phyloP scores from a whole-genome alignment of 2,329 filamentous ascomycete genomes.

The Colletotrichum paranaense region DNA sequence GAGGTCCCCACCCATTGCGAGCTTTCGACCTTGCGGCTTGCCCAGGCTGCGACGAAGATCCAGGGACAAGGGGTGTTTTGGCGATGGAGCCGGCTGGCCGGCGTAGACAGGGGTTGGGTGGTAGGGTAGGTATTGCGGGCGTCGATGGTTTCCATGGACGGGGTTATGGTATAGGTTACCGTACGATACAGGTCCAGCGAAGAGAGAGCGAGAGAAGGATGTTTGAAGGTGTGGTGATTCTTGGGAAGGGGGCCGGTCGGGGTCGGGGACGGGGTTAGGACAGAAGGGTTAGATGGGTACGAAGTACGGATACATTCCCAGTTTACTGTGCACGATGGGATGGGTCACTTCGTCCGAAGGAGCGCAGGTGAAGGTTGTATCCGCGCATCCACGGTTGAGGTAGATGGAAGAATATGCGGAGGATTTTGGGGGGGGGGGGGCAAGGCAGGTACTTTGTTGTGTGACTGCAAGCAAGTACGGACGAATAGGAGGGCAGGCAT shows the following conservation, averaged over 20 bases:
- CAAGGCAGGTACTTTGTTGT: neutral
- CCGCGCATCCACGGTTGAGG: neutral
- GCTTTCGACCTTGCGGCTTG: neutral
- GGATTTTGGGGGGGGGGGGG: neutral
- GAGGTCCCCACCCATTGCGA: neutral
- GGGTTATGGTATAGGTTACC: neutral
- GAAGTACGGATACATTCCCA: neutral
- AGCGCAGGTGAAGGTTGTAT: neutral
- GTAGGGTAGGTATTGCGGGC: neutral
- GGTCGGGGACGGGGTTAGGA: neutral
- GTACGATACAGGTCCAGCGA: neutral
- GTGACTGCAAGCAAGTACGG: neutral
- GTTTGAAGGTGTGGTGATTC: neutral
- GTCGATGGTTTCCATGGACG: neutral
- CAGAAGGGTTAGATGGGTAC: neutral
- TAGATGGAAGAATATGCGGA: neutral
- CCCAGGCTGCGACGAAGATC: neutral
- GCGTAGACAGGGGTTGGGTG: neutral
- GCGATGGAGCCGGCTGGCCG: neutral
- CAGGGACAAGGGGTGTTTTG: neutral
- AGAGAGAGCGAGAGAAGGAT: neutral
- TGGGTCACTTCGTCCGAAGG: neutral
- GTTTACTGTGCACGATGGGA: too few species aligned
- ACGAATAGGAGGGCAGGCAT: conserved; percentile 3
- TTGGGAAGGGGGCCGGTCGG: neutral